Evolutionary conservation across 768 basidiomycete species (phyloP), one percentile per base, ranked within the genome.

Genomic region (Hydnomerulius pinastri): DNA sequence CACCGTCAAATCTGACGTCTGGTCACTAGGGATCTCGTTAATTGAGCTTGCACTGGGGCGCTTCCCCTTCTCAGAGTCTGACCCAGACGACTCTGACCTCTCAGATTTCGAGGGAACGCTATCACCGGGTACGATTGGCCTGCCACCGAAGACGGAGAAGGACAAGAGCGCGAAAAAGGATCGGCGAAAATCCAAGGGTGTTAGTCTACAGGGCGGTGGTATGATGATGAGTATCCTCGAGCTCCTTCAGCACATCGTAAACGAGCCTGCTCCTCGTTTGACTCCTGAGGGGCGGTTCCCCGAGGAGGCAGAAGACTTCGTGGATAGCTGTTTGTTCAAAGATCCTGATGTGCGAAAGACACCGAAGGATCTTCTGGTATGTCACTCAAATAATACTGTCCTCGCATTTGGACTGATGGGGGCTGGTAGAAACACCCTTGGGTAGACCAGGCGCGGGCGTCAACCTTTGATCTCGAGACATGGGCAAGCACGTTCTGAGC

Each of bases 191-290:
- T 91, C 88, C 65, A 89, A 84, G 60, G 96, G 96, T 41, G 96
- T 98, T 48, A 90, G 87, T 59, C 71, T 97, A 57, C 92, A 95
- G 66, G 96, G 96, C 30, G 91, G 92, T 2, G 90, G 89, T 25
- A 94, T 92, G 88, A 97, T 93, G 57, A 98, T 99, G 95, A 91
- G 88, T 62, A 98, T 99, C 69, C 72, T 99, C 57, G 97, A 99
- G 73, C 70, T 99, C 45, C 73, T 99, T 54, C 97, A 98, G 66
- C 93, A 98, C 66, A 98, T 99, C 60, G 97, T 99, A 45, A 98
- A 98, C 64, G 97, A 98, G 72, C 93, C 96, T 50, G 96, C 97
- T 23, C 97, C 97, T 35, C 77, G 82, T 63, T 70, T 99, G 57
- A 86, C 85, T 10, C 82, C 85, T 1, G 85, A 88, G 50, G 86